A percentile compares a stretch with the other conserved stretches of the same genome.
Conservation (phyloP, 495 filamentous ascomycete species). For the Filosporella fistucella region DNA sequence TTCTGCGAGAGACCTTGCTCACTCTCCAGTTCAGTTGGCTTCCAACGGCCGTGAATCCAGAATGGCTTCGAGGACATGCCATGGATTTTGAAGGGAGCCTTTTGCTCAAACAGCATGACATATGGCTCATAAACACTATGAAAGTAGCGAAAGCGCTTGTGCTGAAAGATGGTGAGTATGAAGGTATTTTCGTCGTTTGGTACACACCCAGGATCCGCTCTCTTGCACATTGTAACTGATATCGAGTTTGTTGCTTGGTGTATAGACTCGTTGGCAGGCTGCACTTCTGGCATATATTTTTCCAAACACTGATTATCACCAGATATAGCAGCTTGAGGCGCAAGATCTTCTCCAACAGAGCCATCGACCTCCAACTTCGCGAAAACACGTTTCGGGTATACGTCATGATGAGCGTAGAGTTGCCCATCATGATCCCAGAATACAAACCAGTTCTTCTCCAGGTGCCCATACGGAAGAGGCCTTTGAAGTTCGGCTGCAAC, state of each 20-base stretch:
- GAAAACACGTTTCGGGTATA: conserved; percentile 39
- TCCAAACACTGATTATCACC: conserved; percentile 36
- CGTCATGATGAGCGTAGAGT: conserved; percentile 44
- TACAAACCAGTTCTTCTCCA: conserved; percentile 55
- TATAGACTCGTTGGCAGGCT: conserved; percentile 22
- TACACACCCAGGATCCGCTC: conserved; percentile 34
- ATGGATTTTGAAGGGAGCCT: conserved; percentile 41
- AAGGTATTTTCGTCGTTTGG: conserved; percentile 39
- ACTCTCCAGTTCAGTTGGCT: conserved; percentile 5
- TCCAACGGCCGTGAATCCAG: conserved; percentile 41
- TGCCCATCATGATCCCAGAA: conserved; percentile 45
- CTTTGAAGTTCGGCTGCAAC: conserved; percentile 40
- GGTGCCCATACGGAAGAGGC: conserved; percentile 26
- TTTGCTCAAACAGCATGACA: conserved; percentile 39
- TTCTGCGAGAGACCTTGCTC: not conserved
- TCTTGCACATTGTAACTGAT: conserved; percentile 43
- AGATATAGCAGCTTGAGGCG: conserved; percentile 19
- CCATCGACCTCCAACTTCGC: conserved; percentile 35
- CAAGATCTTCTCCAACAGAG: conserved; percentile 34
- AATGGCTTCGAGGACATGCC: conserved; percentile 43
- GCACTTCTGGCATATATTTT: conserved; percentile 31
- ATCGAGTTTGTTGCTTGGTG: conserved; percentile 55
- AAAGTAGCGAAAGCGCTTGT: conserved; percentile 39
- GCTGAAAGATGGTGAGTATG: conserved; percentile 45
- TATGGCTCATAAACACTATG: conserved; percentile 51